Conservation (phyloP, 768 basidiomycete genomes). For the Amanita jacksonii region DNA sequence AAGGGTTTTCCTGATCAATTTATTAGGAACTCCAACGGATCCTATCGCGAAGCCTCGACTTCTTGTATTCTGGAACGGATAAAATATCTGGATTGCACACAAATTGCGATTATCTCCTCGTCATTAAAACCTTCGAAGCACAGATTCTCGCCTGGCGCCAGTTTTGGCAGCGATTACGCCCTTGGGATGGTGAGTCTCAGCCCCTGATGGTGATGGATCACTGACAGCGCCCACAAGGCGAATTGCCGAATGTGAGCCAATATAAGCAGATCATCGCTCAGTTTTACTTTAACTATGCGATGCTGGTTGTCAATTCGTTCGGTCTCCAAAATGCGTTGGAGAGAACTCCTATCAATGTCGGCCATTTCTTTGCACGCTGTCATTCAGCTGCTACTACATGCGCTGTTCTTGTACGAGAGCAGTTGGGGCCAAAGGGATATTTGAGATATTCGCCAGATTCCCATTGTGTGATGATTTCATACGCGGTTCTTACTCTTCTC, state of each 20-base stretch:
- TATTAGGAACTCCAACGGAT: constrained; percentile 79
- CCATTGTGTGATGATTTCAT: constrained; percentile 85
- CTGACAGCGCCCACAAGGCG: constrained; percentile 14
- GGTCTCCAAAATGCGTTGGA: constrained; percentile 96
- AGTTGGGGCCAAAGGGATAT: constrained; percentile 66
- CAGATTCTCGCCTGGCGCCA: constrained; percentile 58
- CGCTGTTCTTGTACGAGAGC: constrained; percentile 65
- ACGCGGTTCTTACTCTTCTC: constrained; percentile 84
- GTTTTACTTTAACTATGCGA: constrained; percentile 81
- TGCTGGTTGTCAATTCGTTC: constrained; percentile 90
- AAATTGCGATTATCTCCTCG: constrained; percentile 76
- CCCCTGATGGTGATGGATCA: constrained; percentile 4
- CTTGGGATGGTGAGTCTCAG: constrained; percentile 21
- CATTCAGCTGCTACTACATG: constrained; percentile 64
- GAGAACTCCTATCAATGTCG: constrained; percentile 57
- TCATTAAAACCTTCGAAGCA: constrained; percentile 77
- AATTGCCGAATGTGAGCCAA: constrained; percentile 17
- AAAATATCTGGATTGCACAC: constrained; percentile 75
- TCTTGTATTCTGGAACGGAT: constrained; percentile 77
- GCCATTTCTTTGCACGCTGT: constrained; percentile 77
- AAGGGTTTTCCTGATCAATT: constrained; percentile 9
- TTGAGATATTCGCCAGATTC: constrained; percentile 85
- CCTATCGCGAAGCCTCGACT: constrained; percentile 79
- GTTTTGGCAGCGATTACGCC: constrained; percentile 35
- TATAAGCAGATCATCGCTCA: constrained; percentile 46